Base-by-base conservation (phyloP, 2,329 filamentous ascomycete species). In the Escovopsis weberi region DNA sequence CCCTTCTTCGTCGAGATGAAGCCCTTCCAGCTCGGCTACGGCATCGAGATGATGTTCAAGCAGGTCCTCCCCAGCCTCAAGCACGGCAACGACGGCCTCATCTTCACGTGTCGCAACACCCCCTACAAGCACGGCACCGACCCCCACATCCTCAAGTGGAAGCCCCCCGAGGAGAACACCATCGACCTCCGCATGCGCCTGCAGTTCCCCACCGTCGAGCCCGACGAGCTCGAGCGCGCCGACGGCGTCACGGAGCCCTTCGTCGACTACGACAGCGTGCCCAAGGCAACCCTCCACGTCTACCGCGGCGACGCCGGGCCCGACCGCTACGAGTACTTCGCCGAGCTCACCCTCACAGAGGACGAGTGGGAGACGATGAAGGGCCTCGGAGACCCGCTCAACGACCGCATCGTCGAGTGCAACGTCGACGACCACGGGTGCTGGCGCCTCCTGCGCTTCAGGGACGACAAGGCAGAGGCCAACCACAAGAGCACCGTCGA, bases 61-160 rank as follows among this genome's bases (percentile, higher is more conserved):
- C 74, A 88, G 44, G 77, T 93, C 37, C 76, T 96, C 26, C 88
- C 87, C 1, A 78, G 72, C 36, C 74, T 98, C 33, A 82, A 80
- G 51, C 91, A 98, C 58, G 88, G 89, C 48, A 96, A 95, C 59
- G 91, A 98, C 59, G 91, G 91, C 6, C 73, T 98, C 38, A 94
- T 98, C 56, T 98, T 96, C 63, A 96, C 91, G n/a, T 94, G 89
- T 64, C 79, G 85, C 49, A 82, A 78, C 53, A 86, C 85, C 15
- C 74, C 81, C 9, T 98, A 98, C 66, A 80, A 81, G 53, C 81
- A 83, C 50, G 91, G 91, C 51, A 98, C 91, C 11, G 91, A 98
- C 61, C 76, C 77, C 40, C 82, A 94, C 59, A 98, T 95, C 48
- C 69, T 98, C 34, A 98, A 98, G 62, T 98, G 91, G 91, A 98